These are phyloP conservation scores for Sphaerulina musiva DNA, from an alignment of 2,329 filamentous ascomycete species.

Conservation along the genomic window DNA sequence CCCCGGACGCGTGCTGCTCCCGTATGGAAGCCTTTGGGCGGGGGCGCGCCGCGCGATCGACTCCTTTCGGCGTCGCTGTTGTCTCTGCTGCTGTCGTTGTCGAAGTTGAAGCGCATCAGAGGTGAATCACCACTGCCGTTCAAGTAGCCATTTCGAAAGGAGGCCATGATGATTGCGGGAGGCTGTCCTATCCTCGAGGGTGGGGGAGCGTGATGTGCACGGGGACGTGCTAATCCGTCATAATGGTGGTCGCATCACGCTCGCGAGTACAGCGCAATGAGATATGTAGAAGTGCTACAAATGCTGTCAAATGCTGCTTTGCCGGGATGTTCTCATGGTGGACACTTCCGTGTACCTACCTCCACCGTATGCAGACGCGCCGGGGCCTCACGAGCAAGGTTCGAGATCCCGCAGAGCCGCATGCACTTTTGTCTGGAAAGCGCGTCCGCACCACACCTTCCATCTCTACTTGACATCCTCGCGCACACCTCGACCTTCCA, in stretches of 20 bases:
- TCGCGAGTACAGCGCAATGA: not conserved
- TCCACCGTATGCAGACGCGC: not conserved
- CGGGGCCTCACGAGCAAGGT: not conserved
- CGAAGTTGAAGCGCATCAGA: constrained; percentile 33
- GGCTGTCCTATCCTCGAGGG: not conserved
- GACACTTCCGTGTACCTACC: not conserved
- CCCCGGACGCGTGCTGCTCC: constrained; percentile 21
- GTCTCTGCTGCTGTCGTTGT: constrained; percentile 29
- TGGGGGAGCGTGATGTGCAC: not conserved
- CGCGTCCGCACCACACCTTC: not conserved
- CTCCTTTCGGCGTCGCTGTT: constrained; percentile 34
- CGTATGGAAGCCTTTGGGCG: constrained; percentile 34
- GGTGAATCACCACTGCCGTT: constrained; percentile 36
- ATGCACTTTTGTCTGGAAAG: not conserved
- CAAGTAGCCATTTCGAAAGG: constrained; percentile 26
- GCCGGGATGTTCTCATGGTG: not conserved
- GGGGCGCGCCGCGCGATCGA: constrained; percentile 31
- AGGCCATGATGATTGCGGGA: not conserved
- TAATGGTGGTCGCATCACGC: not conserved
- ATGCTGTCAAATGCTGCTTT: not conserved
- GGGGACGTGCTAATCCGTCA: not conserved
- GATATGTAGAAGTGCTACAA: not conserved
- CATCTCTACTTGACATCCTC: not conserved
- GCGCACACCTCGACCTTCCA: not conserved
- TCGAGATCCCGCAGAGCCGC: not conserved